Evolutionary conservation across 2,329 filamentous ascomycete species (phyloP).

Genomic region (Xylariaceae sp.): DNA sequence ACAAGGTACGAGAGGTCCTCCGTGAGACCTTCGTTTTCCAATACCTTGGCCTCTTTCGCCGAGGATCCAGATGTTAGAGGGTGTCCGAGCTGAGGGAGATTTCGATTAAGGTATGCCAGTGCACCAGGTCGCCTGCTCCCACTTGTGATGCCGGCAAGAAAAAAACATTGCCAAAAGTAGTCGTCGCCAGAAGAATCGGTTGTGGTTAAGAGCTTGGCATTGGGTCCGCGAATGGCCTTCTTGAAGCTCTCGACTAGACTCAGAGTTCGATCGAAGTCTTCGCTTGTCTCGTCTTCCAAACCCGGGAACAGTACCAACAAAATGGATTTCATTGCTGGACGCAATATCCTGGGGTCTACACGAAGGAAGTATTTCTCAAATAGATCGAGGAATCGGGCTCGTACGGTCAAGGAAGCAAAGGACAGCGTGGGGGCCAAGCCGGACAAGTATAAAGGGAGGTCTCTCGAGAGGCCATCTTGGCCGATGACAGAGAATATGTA

Average conservation of each 20-base stretch:
- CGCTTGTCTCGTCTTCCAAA: constrained; percentile 91
- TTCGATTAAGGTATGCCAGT: constrained; percentile 77
- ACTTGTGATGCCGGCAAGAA: constrained; percentile 87
- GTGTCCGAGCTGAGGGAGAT: constrained; percentile 67
- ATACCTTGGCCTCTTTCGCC: constrained; percentile 29
- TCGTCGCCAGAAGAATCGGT: constrained; percentile 64
- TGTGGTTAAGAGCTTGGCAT: constrained; percentile 46
- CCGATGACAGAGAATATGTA: constrained; percentile 86
- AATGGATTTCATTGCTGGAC: constrained; percentile 86
- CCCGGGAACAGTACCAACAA: constrained; percentile 87
- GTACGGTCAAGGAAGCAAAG: constrained; percentile 89
- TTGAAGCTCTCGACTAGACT: constrained; percentile 76
- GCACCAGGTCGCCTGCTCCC: constrained; percentile 79
- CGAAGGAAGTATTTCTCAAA: constrained; percentile 76
- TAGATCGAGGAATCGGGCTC: constrained; percentile 78
- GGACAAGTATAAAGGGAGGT: constrained; percentile 84
- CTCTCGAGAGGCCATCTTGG: constrained; percentile 71
- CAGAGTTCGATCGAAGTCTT: constrained; percentile 90
- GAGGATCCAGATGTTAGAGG: constrained; percentile 31
- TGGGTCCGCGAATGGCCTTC: constrained; percentile 54
- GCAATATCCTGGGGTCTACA: constrained; percentile 65
- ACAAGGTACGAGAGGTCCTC: constrained; percentile 61
- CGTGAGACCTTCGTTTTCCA: constrained; percentile 43
- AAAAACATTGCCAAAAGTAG: constrained; percentile 98
- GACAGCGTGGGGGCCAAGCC: constrained; percentile 85